phyloP scores from a whole-genome alignment of 768 basidiomycete genomes.

The Boletus rubropictus region DNA sequence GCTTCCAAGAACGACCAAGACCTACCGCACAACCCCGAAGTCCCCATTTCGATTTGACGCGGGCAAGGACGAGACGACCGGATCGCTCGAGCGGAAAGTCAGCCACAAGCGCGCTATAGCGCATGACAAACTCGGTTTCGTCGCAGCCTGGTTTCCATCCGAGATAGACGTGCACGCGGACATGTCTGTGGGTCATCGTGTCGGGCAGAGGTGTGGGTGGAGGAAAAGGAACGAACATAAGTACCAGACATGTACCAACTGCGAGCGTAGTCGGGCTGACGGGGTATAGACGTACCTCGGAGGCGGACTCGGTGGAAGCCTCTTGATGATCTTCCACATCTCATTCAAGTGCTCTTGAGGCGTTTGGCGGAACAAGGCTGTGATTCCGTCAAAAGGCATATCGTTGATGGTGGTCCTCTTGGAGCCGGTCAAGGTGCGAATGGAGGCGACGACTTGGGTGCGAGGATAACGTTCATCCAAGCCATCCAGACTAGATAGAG shows the following conservation, averaged over 20 bases:
- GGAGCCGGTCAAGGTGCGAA: neutral
- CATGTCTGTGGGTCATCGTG: constrained; percentile 13
- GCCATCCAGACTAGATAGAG: too few relatives aligned
- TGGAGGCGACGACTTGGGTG: neutral
- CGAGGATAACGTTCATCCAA: neutral
- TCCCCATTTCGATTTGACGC: constrained; percentile 19
- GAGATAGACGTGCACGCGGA: constrained; percentile 30
- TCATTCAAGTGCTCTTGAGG: constrained; percentile 21
- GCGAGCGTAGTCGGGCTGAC: too few relatives aligned
- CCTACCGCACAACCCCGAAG: constrained; percentile 21
- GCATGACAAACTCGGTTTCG: constrained; percentile 27
- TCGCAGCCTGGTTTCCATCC: constrained; percentile 27
- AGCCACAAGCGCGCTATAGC: constrained; percentile 21
- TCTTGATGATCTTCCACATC: constrained; percentile 22
- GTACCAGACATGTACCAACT: too few relatives aligned
- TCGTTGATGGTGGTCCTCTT: neutral
- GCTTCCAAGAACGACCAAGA: neutral
- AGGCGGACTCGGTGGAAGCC: constrained; percentile 15
- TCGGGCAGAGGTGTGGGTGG: too few relatives aligned
- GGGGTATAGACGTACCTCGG: constrained; percentile 8
- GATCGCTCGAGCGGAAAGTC: constrained; percentile 24
- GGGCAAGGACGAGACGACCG: constrained; percentile 17
- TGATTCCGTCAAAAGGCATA: constrained; percentile 11
- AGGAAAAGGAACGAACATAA: neutral
- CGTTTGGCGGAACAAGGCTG: constrained; percentile 6